Base-by-base conservation (phyloP, 202 grass and related monocot genomes). In the Dendrocalamus latiflorus region DNA sequence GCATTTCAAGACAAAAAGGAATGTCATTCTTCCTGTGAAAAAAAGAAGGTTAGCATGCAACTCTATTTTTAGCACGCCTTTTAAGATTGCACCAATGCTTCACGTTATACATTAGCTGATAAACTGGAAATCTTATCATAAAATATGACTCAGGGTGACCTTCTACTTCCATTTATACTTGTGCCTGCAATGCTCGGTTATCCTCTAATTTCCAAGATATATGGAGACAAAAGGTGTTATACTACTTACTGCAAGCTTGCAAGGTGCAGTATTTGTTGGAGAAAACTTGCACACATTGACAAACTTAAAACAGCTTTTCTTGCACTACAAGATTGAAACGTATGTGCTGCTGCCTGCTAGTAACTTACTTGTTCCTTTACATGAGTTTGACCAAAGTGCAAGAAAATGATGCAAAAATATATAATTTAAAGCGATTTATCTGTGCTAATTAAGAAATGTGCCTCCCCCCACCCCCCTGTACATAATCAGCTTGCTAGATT, bases 221-320 rank as follows among this genome's bases (percentile, higher is more conserved):
- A 71, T 54, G 59, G 70, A 73, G 49, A 68, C 49, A 65, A 60
- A 60, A 72, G 37, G 47, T 39, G 21, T 48, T 79, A 55, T 25
- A n/a, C n/a, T n/a, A n/a, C n/a, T n/a, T n/a, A n/a, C n/a, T 71
- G 60, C 83, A 89, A 65, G 57, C 65, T 77, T 85, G 54, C 15
- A 81, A 44, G 43, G 28, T 72, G 64, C 75, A 84, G 66, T 77
- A 57, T 89, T 85, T 81, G 72, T 82, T 85, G 83, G 72, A 72
- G 66, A 89, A 28, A 89, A 89, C 72, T 82, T 86, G 21, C 73
- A 86, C 44, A 74, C 72, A 78, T 74, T 78, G 83, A 78, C 83
- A 83, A 78, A 63, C 11, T 68, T 69, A 64, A 80, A 80, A 83
- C 60, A 62, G 36, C 59, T 73, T 86, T 71, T 70, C 66, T 86